Evolutionary conservation across 2,329 filamentous ascomycete genomes (phyloP).

Genomic region (Fusarium euwallaceae): DNA sequence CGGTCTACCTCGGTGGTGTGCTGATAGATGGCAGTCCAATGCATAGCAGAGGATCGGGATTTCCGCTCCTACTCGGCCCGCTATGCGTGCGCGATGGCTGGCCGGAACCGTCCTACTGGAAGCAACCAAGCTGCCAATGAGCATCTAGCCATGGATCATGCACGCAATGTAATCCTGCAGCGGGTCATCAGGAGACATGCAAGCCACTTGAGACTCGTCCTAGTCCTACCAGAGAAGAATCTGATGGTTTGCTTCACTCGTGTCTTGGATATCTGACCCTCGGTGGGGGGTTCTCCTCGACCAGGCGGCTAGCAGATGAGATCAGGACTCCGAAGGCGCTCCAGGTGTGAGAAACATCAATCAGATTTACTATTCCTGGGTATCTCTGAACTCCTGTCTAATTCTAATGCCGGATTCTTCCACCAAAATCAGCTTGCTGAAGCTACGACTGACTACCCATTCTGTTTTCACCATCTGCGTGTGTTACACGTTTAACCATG

Average conservation of each 20-base stretch:
- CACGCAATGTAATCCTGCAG: constrained; percentile 21
- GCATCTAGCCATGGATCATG: not conserved
- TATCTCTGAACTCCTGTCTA: constrained; percentile 40
- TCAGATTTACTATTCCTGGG: constrained; percentile 32
- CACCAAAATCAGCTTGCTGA: not conserved
- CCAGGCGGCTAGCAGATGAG: constrained; percentile 13
- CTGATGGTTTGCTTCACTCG: not conserved
- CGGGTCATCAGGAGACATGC: constrained; percentile 18
- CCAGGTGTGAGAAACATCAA: not conserved
- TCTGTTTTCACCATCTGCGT: not conserved
- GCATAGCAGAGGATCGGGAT: not conserved
- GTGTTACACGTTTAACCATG: not conserved
- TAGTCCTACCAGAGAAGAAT: not conserved
- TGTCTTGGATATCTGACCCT: not conserved
- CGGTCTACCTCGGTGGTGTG: not conserved
- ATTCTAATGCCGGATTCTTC: constrained; percentile 26
- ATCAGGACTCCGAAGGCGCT: not conserved
- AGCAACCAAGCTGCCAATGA: constrained; percentile 1
- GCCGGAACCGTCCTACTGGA: constrained; percentile 3
- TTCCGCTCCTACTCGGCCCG: not conserved
- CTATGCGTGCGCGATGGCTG: constrained; percentile 1
- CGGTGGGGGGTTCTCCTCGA: not conserved
- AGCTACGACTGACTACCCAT: not conserved
- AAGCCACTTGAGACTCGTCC: constrained; percentile 14
- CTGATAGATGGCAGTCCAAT: not conserved